phyloP scores from a whole-genome alignment of 768 basidiomycete species.

The Amanita brunnescens region DNA sequence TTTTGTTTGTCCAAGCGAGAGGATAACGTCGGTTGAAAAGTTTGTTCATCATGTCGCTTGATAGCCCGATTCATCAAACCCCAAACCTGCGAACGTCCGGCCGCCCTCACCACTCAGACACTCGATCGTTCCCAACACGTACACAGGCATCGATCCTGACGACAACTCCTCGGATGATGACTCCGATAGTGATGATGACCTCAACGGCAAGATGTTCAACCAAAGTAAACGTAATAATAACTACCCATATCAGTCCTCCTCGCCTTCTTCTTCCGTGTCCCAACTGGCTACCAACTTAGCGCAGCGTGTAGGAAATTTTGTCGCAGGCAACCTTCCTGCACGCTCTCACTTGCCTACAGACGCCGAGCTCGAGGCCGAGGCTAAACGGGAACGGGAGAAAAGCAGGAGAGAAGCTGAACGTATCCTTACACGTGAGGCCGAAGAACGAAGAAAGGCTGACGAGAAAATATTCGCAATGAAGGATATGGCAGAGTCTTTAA shows the following conservation, averaged over 20 bases:
- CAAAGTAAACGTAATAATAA: conserved; percentile 30
- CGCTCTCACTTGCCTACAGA: conserved; percentile 45
- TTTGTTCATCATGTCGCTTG: background rate
- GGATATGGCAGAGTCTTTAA: conserved; percentile 36
- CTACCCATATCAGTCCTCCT: conserved; percentile 36
- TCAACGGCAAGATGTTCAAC: conserved; percentile 25
- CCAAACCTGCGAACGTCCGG: conserved; percentile 28
- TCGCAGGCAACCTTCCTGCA: conserved; percentile 38
- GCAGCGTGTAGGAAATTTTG: conserved; percentile 62
- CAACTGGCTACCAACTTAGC: conserved; percentile 69
- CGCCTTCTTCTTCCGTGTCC: conserved; percentile 63
- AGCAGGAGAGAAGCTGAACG: conserved; percentile 72
- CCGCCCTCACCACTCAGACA: conserved; percentile 72
- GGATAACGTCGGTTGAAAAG: background rate
- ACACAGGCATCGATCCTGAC: conserved; percentile 48
- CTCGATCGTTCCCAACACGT: conserved; percentile 46
- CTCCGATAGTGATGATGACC: conserved; percentile 29
- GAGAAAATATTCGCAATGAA: conserved; percentile 74
- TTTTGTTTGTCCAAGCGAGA: background rate
- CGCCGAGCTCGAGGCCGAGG: conserved; percentile 77
- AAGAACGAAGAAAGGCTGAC: conserved; percentile 59
- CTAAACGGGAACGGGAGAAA: conserved; percentile 65
- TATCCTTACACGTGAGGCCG: conserved; percentile 64
- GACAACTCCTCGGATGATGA: conserved; percentile 35
- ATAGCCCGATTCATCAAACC: conserved; percentile 32